Percentiles rank a stretch among this genome's conserved stretches.
Evolutionary conservation across 225 moss, liverwort and hornwort species (phyloP).

Genomic region (Anthoceros angustus): DNA sequence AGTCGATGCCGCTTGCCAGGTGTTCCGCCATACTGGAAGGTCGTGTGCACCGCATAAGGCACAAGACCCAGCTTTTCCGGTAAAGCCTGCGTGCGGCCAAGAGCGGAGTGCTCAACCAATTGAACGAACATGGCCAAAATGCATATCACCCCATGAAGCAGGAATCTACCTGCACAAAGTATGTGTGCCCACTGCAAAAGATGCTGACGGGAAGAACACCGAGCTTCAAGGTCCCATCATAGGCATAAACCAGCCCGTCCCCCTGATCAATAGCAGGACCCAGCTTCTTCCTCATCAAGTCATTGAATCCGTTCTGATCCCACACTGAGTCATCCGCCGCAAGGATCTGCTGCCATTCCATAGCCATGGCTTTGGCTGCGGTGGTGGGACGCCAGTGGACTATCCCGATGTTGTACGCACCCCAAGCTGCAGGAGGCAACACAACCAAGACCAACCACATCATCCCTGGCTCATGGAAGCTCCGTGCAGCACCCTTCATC

Average conservation of each 20-base stretch:
- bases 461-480: background rate
- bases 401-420: conserved; percentile 86
- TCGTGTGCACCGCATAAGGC: conserved; percentile 82
- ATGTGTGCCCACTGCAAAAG: conserved; percentile 98
- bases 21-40: conserved; percentile 85
- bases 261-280: conserved; percentile 40
- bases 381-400: conserved; percentile 70
- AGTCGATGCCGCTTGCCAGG: conserved; percentile 86
- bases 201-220: conserved; percentile 85
- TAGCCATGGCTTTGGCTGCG: conserved; percentile 46
- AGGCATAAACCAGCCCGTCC: conserved; percentile 51
- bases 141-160: no score
- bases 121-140: conserved; percentile 7
- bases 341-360: conserved; percentile 51
- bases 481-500: no score
- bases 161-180: conserved; percentile 59
- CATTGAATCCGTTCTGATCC: conserved; percentile 95
- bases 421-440: conserved; percentile 29
- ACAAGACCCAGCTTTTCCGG: conserved; percentile 69
- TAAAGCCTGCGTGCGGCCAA: conserved; percentile 29
- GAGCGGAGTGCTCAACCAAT: conserved; percentile 1
- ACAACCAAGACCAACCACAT: background rate
- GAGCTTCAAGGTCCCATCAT: conserved; percentile 41
- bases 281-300: conserved; percentile 36
- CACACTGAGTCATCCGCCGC: conserved; percentile 49